Evolutionary conservation across 306 rosid species (phyloP).

Genomic region (Sesbania bispinosa): DNA sequence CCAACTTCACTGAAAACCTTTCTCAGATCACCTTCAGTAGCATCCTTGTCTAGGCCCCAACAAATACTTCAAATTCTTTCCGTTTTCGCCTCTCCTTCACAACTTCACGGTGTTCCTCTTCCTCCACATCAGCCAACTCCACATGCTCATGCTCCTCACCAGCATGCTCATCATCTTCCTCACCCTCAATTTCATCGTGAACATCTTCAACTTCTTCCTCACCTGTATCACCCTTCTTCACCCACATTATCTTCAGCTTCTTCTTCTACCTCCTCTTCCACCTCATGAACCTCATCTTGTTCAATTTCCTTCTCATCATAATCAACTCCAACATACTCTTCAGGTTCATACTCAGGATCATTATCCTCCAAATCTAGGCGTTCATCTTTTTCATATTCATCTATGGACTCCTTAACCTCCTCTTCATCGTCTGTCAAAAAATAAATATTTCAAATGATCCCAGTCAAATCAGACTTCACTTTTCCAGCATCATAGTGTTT

Average conservation of each 20-base stretch:
- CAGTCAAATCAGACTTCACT: conserved; percentile 30
- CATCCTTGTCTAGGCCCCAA: conserved; percentile 95
- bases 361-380: conserved; percentile 89
- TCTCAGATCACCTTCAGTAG: conserved; percentile 77
- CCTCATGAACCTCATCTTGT: conserved; percentile 66
- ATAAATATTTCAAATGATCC: conserved; percentile 40
- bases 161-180: conserved; percentile 52
- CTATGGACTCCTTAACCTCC: conserved; percentile 69
- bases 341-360: conserved; percentile 81
- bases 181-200: conserved; percentile 72
- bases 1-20: conserved; percentile 74
- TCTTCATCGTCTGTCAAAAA: conserved; percentile 70
- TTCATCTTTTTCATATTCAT: conserved; percentile 81
- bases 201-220: conserved; percentile 81
- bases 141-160: conserved; percentile 52
- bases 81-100: conserved; percentile 76
- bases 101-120: conserved; percentile 65
- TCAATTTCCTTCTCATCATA: conserved; percentile 85
- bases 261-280: conserved; percentile 64
- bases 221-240: conserved; percentile 63
- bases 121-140: conserved; percentile 53
- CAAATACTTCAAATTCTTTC: conserved; percentile 91
- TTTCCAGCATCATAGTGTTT: conserved; percentile 30
- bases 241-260: conserved; percentile 55
- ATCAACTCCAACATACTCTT: conserved; percentile 75